Conservation (phyloP, 1,284 basidiomycete species). For the Ganoderma sinense region DNA sequence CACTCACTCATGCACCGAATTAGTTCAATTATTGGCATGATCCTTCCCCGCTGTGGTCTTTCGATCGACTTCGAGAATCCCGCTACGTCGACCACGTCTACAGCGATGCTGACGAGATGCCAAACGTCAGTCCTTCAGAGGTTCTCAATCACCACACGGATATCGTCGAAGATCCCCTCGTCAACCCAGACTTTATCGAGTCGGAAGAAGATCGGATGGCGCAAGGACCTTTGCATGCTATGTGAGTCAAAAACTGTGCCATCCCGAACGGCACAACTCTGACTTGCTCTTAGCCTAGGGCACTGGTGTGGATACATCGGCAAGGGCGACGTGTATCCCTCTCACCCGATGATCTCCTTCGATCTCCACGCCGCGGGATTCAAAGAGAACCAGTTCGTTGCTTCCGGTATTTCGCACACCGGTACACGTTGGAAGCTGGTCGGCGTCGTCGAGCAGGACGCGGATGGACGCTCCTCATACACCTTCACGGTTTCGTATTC, state of each 20-base stretch:
- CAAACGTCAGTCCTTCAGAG: background rate
- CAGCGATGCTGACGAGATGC: constrained; percentile 1
- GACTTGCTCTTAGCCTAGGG: constrained; percentile 4
- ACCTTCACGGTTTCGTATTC: background rate
- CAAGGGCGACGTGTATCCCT: background rate
- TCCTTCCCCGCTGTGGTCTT: background rate
- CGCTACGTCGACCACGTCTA: constrained; percentile 7
- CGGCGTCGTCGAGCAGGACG: background rate
- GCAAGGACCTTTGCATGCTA: background rate
- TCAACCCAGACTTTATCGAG: background rate
- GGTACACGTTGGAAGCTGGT: constrained; percentile 2
- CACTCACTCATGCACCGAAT: background rate
- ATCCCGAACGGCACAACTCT: background rate
- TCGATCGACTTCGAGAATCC: constrained; percentile 4
- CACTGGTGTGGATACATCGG: constrained; percentile 4
- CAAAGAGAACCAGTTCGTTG: background rate
- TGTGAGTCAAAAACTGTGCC: background rate
- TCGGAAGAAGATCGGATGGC: background rate
- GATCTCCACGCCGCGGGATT: background rate
- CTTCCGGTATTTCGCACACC: background rate
- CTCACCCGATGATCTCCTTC: constrained; percentile 2
- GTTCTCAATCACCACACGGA: constrained; percentile 6
- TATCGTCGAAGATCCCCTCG: background rate
- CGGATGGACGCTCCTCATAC: constrained; percentile 4
- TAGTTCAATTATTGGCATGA: constrained; percentile 3